Evolutionary conservation across 768 basidiomycete genomes (phyloP), one percentile per base, ranked within the genome.

Genomic region (Thelephora ganbajun): DNA sequence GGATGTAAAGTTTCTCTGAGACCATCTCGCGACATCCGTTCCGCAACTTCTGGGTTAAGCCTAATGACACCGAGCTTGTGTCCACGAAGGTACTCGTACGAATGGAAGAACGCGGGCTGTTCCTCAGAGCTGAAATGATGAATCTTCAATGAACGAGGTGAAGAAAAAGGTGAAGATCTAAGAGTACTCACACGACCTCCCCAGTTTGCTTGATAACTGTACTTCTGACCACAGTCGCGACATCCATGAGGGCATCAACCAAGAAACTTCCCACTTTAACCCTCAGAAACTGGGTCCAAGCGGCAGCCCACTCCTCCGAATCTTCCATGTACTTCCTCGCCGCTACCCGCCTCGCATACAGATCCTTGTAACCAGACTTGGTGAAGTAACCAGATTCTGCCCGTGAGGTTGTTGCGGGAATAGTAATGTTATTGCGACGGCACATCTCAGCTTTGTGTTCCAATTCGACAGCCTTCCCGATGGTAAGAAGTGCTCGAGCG

Each of bases 21-120:
- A 35, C 64, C 70, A 51, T 97, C 93, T 49, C 76, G 78, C 2
- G 87, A 79, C 47, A 98, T 67, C 2, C 83, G 75, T 12, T 84
- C 79, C 2, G 80, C 68, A 5, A 98, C 83, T 3, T 72, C 77
- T 0, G 83, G 79, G 61, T 97, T 94, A 50, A 94, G 65, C 59
- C 79, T 79, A 60, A 98, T 81, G 18, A 97, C 77, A 23, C 94
- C 94, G n/a, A 96, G 72, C 60, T 91, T 94, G 52, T 80, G 80
- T 1, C 94, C 92, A n/a, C 87, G 77, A n/a, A 82, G 61, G 59
- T 92, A 94, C 62, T 97, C 93, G 59, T 96, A 96, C 1, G 79
- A 73, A 57, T 96, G 92, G 47, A 78, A 80, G 65, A 98, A 92
- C 1, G 93, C 94, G 0, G 87, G 86, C 55, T 97, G 93, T 16